Evolutionary conservation across 2,329 filamentous ascomycete species (phyloP), one percentile per base, ranked within the genome.

Genomic region (Aspergillus glaucus): DNA sequence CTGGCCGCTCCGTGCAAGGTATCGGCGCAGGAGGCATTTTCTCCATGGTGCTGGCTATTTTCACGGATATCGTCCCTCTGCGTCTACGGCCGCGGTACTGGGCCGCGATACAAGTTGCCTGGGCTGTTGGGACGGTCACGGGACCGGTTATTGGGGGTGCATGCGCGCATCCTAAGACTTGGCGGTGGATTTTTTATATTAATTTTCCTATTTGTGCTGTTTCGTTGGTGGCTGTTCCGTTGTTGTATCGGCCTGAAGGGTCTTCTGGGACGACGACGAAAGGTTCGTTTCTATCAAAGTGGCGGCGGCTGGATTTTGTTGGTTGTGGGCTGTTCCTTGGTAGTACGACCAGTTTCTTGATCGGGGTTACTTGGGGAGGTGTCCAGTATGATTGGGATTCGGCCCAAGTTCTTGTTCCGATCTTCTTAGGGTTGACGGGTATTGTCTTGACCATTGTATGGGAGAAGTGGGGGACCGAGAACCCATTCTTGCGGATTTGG

Each of bases 331-430:
- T 88, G 3, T 87, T 88, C 59, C 72, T 85, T 15, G 76, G 70
- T 10, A 78, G 78, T 12, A 72, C 75, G 10, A 81, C 80, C 0
- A 76, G 75, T 19, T 79, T 86, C 57, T 64, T 86, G 37, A 80
- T 85, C 41, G 79, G 80, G 0, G 61, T 86, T 3, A 82, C 81
- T 2, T 84, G 81, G 74, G 85, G 82, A 8, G 84, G 82, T 34
- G 75, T 85, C 7, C 79, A 83, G 67, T 87, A 85, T 60, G 59
- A 74, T 0, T 88, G 84, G 85, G 62, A 68, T 41, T 81, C 76
- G 3, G 85, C 79, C 75, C 73, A 75, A 1, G 84, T 81, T 0
- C 67, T 88, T 2, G 74, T 84, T 0, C 84, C 84, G 0, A 65
- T 88, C 12, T 62, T 81, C 3, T 36, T 86, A 7, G 82, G 83